A percentile compares a stretch with the other conserved stretches of the same genome.
phyloP scores from a whole-genome alignment of 495 filamentous ascomycete species.

The Penicillium dipodomyicola region DNA sequence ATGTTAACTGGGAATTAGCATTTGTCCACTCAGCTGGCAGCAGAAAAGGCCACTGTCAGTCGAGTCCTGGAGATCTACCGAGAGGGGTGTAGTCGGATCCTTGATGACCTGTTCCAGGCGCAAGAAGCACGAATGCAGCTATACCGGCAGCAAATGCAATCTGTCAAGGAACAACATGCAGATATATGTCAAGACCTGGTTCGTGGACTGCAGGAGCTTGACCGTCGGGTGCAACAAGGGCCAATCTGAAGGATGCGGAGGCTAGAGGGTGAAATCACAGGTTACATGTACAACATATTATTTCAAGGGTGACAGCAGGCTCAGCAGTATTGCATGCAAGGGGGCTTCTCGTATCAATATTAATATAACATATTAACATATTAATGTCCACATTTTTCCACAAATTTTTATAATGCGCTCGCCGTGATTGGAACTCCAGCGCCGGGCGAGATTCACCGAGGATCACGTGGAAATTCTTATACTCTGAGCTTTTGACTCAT shows the following conservation, averaged over 20 bases:
- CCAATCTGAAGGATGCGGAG: constrained; percentile 3
- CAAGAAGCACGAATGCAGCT: constrained; percentile 35
- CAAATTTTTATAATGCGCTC: constrained; percentile 8
- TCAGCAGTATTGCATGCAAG: not conserved
- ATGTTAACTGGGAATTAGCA: constrained; percentile 17
- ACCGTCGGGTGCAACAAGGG: constrained; percentile 25
- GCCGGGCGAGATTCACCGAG: constrained; percentile 14
- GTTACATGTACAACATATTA: not conserved
- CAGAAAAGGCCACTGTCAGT: constrained; percentile 32
- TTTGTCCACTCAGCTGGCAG: constrained; percentile 30
- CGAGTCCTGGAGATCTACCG: constrained; percentile 33
- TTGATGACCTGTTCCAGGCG: constrained; percentile 34
- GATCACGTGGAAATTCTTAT: constrained; percentile 22
- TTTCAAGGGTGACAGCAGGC: not conserved
- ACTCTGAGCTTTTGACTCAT: constrained; percentile 25
- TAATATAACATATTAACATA: not conserved
- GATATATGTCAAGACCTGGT: constrained; percentile 36
- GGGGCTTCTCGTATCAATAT: not conserved
- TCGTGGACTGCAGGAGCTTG: constrained; percentile 30
- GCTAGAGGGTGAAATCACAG: not conserved
- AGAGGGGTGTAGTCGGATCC: constrained; percentile 32
- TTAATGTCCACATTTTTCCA: constrained; percentile 3
- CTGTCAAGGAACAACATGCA: constrained; percentile 33
- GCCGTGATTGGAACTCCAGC: constrained; percentile 23
- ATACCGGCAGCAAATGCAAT: constrained; percentile 33